These are phyloP conservation scores for Calonectria multiphialidica DNA, from an alignment of 2,329 filamentous ascomycete species.

Conservation along the genomic window DNA sequence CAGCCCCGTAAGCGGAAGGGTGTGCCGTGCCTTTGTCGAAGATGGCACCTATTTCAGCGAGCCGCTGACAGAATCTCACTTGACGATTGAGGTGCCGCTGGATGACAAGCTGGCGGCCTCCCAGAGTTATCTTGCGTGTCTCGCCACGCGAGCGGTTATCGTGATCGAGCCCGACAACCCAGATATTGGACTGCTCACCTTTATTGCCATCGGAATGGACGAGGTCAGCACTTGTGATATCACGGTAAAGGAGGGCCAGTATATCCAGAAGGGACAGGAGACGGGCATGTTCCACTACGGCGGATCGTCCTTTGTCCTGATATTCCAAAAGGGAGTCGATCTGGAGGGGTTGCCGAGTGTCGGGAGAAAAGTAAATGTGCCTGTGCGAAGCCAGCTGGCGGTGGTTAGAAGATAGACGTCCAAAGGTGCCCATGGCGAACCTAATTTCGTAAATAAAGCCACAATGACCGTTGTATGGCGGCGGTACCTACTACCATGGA, in stretches of 20 bases:
- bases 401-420: conserved; percentile 38
- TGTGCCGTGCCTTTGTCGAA: conserved; percentile 68
- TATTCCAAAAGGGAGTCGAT: conserved; percentile 71
- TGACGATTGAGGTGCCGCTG: conserved; percentile 40
- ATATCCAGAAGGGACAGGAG: conserved; percentile 77
- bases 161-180: conserved; percentile 78
- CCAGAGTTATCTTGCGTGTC: conserved; percentile 75
- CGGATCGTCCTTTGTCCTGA: conserved; percentile 76
- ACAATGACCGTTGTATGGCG: no score
- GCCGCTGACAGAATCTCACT: conserved; percentile 53
- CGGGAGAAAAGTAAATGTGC: conserved; percentile 52
- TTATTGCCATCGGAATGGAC: conserved; percentile 81
- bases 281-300: conserved; percentile 86
- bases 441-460: no score
- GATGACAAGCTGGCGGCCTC: conserved; percentile 54
- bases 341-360: conserved; percentile 54
- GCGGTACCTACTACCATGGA: no score
- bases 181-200: conserved; percentile 76
- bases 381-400: conserved; percentile 53
- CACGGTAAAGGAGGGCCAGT: conserved; percentile 74
- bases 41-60: conserved; percentile 79
- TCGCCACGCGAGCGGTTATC: conserved; percentile 78
- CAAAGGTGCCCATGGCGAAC: neutral
- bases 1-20: conserved; percentile 72
- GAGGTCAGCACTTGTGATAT: conserved; percentile 82